These are phyloP conservation scores for Picochlorum sp. DNA, from an alignment of 139 green algal species.

Conservation along the genomic window DNA sequence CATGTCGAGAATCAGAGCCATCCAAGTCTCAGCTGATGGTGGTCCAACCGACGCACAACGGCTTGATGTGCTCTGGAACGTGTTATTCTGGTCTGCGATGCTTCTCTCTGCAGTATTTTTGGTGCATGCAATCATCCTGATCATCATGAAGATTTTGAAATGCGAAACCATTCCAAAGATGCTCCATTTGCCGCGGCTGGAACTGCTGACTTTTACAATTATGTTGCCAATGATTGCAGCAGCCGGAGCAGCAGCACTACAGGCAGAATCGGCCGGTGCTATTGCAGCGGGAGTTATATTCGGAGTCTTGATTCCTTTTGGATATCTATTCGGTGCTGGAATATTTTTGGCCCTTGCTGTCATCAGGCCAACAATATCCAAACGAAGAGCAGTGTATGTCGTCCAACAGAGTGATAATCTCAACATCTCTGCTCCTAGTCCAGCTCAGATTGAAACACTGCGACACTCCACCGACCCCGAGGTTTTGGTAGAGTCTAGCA, in stretches of 20 bases:
- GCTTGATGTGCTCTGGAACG: conserved; percentile 21
- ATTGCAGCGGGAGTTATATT: conserved; percentile 16
- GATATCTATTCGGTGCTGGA: conserved; percentile 6
- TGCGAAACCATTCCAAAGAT: conserved; percentile 17
- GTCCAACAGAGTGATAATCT: background rate
- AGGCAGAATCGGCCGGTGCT: background rate
- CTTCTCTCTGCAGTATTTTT: conserved; percentile 11
- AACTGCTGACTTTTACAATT: conserved; percentile 31
- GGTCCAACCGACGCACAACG: background rate
- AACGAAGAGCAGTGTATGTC: conserved; percentile 16
- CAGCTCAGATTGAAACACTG: too few relatives aligned
- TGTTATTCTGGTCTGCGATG: conserved; percentile 22
- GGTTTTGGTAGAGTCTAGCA: background rate
- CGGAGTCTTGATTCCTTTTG: conserved; percentile 15
- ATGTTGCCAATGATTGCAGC: conserved; percentile 25
- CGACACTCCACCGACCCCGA: background rate
- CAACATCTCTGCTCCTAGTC: too few relatives aligned
- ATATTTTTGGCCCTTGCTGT: conserved; percentile 17
- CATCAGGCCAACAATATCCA: conserved; percentile 10
- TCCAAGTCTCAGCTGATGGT: conserved; percentile 12
- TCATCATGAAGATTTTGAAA: background rate
- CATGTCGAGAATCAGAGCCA: conserved; percentile 19
- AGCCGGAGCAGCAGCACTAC: conserved; percentile 15
- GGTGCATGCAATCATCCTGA: background rate
- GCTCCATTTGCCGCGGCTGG: conserved; percentile 24